Percentiles rank a stretch among this genome's conserved stretches.
Conservation (phyloP, 176 grass and related monocot species). For the Pharus latifolius region DNA sequence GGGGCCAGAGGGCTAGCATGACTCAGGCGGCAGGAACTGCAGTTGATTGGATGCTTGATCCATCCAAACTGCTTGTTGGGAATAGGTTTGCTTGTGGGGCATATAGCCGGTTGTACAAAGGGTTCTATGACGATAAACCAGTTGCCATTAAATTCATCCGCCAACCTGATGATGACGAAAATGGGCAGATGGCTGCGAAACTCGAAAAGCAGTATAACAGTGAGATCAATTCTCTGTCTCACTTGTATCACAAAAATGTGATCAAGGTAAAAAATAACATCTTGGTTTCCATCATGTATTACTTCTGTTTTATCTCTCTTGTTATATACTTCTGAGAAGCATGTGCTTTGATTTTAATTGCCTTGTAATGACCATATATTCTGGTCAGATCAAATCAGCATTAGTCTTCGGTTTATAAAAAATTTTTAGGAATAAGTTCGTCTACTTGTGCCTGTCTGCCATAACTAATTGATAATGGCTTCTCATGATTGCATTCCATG, state of each 20-base stretch:
- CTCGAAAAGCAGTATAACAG: conserved; percentile 63
- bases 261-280: conserved; percentile 50
- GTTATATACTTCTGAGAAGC: neutral
- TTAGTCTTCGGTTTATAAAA: neutral
- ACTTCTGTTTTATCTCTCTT: neutral
- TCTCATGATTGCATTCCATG: neutral
- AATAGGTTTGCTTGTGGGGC: conserved; percentile 50
- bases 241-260: conserved; percentile 60
- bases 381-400: neutral
- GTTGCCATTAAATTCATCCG: conserved; percentile 73
- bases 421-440: neutral
- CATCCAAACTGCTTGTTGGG: conserved; percentile 46
- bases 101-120: conserved; percentile 49
- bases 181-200: conserved; percentile 40
- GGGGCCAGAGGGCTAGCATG: conserved; percentile 23
- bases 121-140: conserved; percentile 55
- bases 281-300: neutral
- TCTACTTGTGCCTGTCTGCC: neutral
- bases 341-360: neutral
- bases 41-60: conserved; percentile 48
- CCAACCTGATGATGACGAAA: conserved; percentile 42
- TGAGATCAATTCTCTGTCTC: conserved; percentile 57
- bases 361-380: neutral
- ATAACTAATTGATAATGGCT: neutral
- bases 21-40: conserved; percentile 16